Evolutionary conservation across 2,329 filamentous ascomycete species (phyloP).

Genomic region (Ascochyta lentis): DNA sequence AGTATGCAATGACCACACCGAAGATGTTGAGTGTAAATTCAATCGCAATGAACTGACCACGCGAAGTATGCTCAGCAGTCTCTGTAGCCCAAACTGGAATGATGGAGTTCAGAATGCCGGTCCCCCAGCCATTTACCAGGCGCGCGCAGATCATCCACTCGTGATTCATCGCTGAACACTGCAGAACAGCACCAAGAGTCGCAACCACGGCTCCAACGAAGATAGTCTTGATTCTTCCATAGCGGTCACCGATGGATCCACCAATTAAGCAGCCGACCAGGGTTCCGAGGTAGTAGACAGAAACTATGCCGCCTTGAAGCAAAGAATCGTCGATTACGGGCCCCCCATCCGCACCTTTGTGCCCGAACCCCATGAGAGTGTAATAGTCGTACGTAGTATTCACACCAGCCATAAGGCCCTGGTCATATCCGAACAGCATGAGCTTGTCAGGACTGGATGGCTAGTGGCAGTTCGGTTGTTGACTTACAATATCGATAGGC

Average conservation of each 20-base stretch:
- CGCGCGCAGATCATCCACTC: constrained; percentile 64
- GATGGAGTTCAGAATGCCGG: constrained; percentile 73
- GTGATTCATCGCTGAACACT: constrained; percentile 69
- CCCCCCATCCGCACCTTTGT: constrained; percentile 32
- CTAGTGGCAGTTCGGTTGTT: too few relatives aligned
- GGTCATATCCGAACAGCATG: constrained; percentile 41
- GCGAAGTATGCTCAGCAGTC: constrained; percentile 69
- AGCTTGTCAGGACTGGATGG: too few relatives aligned
- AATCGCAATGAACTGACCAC: constrained; percentile 73
- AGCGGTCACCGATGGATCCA: constrained; percentile 34
- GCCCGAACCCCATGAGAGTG: constrained; percentile 39
- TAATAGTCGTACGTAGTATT: constrained; percentile 43
- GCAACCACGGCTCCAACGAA: constrained; percentile 35
- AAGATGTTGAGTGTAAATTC: constrained; percentile 78
- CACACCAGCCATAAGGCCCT: constrained; percentile 45
- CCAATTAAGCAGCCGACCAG: constrained; percentile 35
- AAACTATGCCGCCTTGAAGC: constrained; percentile 44
- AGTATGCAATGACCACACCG: constrained; percentile 69
- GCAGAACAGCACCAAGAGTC: constrained; percentile 63
- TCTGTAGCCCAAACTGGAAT: constrained; percentile 76
- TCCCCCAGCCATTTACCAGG: constrained; percentile 69
- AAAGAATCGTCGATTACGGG: constrained; percentile 34
- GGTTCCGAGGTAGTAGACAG: constrained; percentile 42
- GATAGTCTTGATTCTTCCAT: constrained; percentile 39
- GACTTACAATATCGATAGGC: constrained; percentile 34